Evolutionary conservation across 2,329 filamentous ascomycete species (phyloP), one percentile per base, ranked within the genome.

Genomic region (Xylaria sp.): DNA sequence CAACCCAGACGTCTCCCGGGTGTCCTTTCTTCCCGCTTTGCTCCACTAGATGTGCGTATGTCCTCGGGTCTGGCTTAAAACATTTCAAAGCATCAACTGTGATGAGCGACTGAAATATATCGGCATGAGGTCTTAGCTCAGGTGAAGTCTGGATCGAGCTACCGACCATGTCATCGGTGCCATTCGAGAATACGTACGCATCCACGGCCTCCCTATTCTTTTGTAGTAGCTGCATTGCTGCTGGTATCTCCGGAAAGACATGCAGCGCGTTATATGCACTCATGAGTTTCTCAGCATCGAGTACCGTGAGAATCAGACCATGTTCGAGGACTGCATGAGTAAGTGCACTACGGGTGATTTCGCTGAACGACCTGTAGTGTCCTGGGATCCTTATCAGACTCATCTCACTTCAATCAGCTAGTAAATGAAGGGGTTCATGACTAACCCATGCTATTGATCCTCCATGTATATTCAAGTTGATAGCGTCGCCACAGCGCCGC

Each of bases 381-480:
- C 85, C 90, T 92, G 71, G 6, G 45, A 25, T 31, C 27, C 36
- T 1, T 15, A 64, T 73, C 66, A 71, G 53, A 47, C 15, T 3
- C 1, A 3, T n/a, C 10, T 11, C 36, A 39, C 38, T 39, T 47
- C 20, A n/a, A 25, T 25, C 7, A 1, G 44, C 5, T 57, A 17
- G 10, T 27, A 20, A 54, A 20, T 60, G 61, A 38, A 59, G 63
- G 61, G 29, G 53, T 47, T 38, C 15, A 11, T 50, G 4, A 77
- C 81, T 68, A 80, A 91, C 91, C 85, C 91, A 94, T 94, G 82
- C 87, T 90, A 73, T 89, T 93, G 70, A 90, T 79, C 58, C 91
- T 83, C 90, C 90, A 94, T 44, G 91, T 92, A 73, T 93, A 94
- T 77, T 93, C 91, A 9, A 94, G 81, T 77, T 94, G 91, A 73